Conservation (phyloP, 768 basidiomycete genomes). For the Tylopilus subfusipes region DNA sequence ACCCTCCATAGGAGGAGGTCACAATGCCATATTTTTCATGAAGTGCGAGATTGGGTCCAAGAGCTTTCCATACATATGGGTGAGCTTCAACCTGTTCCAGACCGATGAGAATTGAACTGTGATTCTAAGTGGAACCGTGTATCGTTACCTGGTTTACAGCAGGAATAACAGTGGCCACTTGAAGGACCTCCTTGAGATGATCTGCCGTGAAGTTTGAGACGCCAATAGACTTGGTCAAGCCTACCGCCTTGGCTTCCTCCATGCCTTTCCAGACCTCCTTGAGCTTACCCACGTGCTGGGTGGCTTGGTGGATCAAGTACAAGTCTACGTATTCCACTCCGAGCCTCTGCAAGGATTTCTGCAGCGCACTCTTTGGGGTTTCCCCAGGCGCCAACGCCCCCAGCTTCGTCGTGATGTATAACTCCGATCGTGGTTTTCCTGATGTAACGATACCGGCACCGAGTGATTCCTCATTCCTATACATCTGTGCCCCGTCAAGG, state of each 20-base stretch:
- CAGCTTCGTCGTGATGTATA: constrained; percentile 66
- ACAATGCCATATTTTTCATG: constrained; percentile 37
- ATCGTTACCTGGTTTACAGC: constrained; percentile 50
- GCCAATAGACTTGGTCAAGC: constrained; percentile 43
- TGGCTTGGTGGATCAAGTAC: constrained; percentile 57
- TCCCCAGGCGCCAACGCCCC: constrained; percentile 32
- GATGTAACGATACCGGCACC: constrained; percentile 49
- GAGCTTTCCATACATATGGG: constrained; percentile 46
- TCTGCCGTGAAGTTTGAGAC: constrained; percentile 52
- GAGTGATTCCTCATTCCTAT: constrained; percentile 52
- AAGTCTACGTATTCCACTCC: constrained; percentile 56
- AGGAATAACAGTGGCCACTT: constrained; percentile 43
- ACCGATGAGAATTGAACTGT: neutral
- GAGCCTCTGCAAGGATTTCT: constrained; percentile 53
- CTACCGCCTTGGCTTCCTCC: constrained; percentile 50
- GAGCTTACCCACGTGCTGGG: constrained; percentile 39
- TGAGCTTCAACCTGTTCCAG: constrained; percentile 47
- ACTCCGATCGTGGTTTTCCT: constrained; percentile 47
- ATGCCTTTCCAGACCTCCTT: constrained; percentile 56
- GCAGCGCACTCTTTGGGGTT: constrained; percentile 47
- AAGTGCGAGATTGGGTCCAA: constrained; percentile 35
- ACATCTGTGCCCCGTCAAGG: constrained; percentile 62
- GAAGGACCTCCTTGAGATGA: constrained; percentile 42
- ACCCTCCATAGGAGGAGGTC: constrained; percentile 39
- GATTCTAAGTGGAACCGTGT: neutral